Evolutionary conservation across 768 basidiomycete species (phyloP).

Genomic region (Dendrothele bispora): DNA sequence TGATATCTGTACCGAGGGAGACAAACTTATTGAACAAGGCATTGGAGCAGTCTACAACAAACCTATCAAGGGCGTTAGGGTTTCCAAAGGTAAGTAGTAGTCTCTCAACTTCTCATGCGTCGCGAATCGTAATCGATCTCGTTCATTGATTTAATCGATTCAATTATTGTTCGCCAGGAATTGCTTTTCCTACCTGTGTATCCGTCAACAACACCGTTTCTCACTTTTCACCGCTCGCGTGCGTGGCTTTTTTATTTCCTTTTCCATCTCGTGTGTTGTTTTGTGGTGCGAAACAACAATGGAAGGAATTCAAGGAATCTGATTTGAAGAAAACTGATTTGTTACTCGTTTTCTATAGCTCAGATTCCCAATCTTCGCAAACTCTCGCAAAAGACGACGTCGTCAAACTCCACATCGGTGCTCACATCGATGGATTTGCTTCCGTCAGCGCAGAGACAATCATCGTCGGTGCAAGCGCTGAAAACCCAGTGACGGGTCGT

Average conservation of each 20-base stretch:
- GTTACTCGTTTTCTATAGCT: constrained; percentile 40
- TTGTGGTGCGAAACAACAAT: too few relatives aligned
- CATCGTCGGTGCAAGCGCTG: constrained; percentile 76
- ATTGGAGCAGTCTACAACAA: constrained; percentile 90
- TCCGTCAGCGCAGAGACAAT: constrained; percentile 92
- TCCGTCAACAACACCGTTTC: constrained; percentile 96
- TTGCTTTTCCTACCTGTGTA: constrained; percentile 92
- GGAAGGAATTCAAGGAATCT: too few relatives aligned
- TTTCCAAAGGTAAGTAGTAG: constrained; percentile 72
- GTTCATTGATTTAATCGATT: background rate
- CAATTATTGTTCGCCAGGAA: constrained; percentile 45
- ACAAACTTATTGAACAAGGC: constrained; percentile 88
- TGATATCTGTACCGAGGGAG: constrained; percentile 91
- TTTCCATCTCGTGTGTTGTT: constrained; percentile 10
- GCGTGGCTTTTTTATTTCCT: constrained; percentile 43
- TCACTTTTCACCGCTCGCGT: constrained; percentile 96
- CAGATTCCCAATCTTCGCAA: constrained; percentile 70
- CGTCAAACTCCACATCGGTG: constrained; percentile 94
- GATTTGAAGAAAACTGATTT: constrained; percentile 5
- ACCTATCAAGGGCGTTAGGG: constrained; percentile 82
- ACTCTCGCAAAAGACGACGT: constrained; percentile 83
- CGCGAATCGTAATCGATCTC: background rate
- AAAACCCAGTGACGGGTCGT: constrained; percentile 77
- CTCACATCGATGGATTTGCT: constrained; percentile 97
- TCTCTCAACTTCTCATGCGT: constrained; percentile 3